phyloP scores from a whole-genome alignment of 2,329 filamentous ascomycete species.

The Aspergillus ibericus region DNA sequence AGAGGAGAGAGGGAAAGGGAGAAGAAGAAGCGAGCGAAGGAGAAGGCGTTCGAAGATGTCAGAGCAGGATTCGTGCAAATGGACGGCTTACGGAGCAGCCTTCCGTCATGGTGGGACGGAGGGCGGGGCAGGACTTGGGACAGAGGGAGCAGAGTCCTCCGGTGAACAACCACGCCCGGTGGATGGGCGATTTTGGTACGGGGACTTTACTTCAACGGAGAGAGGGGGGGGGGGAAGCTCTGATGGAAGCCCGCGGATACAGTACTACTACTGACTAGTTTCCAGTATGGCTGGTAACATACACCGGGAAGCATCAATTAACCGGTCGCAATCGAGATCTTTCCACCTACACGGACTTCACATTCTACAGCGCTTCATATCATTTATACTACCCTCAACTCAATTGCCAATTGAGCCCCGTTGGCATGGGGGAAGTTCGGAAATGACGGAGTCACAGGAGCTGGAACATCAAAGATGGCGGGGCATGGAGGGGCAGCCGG shows the following conservation, averaged over 20 bases:
- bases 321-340: not conserved
- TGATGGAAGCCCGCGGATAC: slow-evolving; percentile 1
- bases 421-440: not conserved
- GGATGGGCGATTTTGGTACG: not conserved
- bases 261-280: not conserved
- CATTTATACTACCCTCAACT: not conserved
- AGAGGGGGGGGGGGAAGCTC: not conserved
- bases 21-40: slow-evolving; percentile 23
- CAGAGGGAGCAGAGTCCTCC: slow-evolving; percentile 37
- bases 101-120: slow-evolving; percentile 38
- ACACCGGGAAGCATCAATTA: not conserved
- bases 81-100: slow-evolving; percentile 36
- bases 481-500: slow-evolving; percentile 8
- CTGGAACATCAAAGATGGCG: not conserved
- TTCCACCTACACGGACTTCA: not conserved
- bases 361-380: not conserved
- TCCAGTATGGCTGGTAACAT: not conserved
- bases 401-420: not conserved
- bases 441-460: not conserved
- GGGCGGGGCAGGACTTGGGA: slow-evolving; percentile 22
- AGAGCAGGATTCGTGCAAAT: slow-evolving; percentile 14
- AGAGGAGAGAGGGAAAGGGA: slow-evolving; percentile 15
- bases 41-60: slow-evolving; percentile 23
- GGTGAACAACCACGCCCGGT: slow-evolving; percentile 19
- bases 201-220: not conserved